Percentiles rank a stretch among this genome's conserved stretches.
These are phyloP conservation scores for Botrytis hyacinthi DNA, from an alignment of 2,329 filamentous ascomycete genomes.

Conservation along the genomic window DNA sequence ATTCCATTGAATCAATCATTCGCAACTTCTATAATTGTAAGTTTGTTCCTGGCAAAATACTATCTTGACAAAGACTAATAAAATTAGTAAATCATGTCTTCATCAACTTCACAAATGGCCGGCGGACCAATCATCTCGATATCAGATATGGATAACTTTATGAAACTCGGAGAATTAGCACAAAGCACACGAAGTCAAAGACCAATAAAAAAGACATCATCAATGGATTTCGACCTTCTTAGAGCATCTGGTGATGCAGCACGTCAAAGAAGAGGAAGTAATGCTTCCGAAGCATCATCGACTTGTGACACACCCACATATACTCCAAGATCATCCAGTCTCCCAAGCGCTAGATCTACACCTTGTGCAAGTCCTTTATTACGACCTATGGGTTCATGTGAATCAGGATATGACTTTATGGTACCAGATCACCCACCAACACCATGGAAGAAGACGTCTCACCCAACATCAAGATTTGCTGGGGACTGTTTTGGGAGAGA, in stretches of 20 bases:
- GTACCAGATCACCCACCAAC: not conserved
- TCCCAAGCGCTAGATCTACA: not conserved
- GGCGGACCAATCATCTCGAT: conserved; percentile 21
- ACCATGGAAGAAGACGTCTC: not conserved
- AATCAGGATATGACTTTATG: conserved; percentile 8
- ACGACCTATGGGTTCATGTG: not conserved
- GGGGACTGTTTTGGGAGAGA: not conserved
- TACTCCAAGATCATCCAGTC: not conserved
- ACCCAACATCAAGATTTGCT: not conserved
- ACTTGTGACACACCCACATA: not conserved
- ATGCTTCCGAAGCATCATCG: conserved; percentile 9
- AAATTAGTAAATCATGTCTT: conserved; percentile 1
- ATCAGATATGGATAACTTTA: conserved; percentile 19
- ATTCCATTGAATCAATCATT: not conserved
- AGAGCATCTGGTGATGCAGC: conserved; percentile 19
- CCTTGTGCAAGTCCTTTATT: conserved; percentile 1
- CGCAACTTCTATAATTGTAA: not conserved
- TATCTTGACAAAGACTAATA: not conserved
- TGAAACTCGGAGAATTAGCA: conserved; percentile 18
- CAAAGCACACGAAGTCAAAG: conserved; percentile 9
- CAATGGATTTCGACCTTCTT: conserved; percentile 18
- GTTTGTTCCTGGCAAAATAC: not conserved
- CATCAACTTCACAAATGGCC: not conserved
- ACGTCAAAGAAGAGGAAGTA: conserved; percentile 6
- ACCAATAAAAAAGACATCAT: conserved; percentile 20